Base-by-base conservation (phyloP, 352 stramenopile genomes). In the Phytophthora colocasiae region DNA sequence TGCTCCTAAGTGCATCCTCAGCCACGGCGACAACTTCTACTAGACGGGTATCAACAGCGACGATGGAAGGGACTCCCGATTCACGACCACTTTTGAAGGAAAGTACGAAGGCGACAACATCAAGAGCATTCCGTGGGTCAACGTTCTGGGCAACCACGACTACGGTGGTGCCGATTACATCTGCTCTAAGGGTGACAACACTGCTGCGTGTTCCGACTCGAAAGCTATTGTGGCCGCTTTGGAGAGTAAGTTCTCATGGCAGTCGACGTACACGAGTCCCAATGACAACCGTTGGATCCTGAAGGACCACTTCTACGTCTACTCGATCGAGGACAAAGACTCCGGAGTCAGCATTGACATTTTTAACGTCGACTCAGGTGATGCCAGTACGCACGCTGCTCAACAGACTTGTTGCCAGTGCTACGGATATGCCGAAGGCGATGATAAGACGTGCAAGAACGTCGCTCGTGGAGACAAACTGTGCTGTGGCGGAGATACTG, bases 21-120 rank as follows among this genome's bases (percentile, higher is more conserved):
- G 83, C 29, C 83, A 91, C 62, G 83, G 78, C 45, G 81, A 90
- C 50, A 89, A 89, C 70, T 90, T 90, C 45, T 90, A 90, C 71
- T 90, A 78, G 77, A 78, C 77, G 12, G 81, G 81, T n/a, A 86
- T 90, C 43, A 65, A 75, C 50, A 75, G 71, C 36, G 50, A 71
- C 15, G 66, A 56, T 5, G 77, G 77, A 50, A 69, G 81, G 27
- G 54, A 72, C 61, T 82, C 78, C 6, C 80, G 80, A 0, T 90
- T 90, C 67, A 72, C 72, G 6, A 69, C 63, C 17, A 89, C 80
- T 27, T 90, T 89, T 46, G 81, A 90, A 45, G 63, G 62, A 27
- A 87, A 85, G 51, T 89, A 83, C 67, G 73, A 75, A 1, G 77
- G 79, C 19, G 41, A 64, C 55, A 74, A 82, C 60, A 71, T 90